These are phyloP conservation scores for Aureobasidium zeae DNA, from an alignment of 2,329 filamentous ascomycete genomes.

Conservation along the genomic window DNA sequence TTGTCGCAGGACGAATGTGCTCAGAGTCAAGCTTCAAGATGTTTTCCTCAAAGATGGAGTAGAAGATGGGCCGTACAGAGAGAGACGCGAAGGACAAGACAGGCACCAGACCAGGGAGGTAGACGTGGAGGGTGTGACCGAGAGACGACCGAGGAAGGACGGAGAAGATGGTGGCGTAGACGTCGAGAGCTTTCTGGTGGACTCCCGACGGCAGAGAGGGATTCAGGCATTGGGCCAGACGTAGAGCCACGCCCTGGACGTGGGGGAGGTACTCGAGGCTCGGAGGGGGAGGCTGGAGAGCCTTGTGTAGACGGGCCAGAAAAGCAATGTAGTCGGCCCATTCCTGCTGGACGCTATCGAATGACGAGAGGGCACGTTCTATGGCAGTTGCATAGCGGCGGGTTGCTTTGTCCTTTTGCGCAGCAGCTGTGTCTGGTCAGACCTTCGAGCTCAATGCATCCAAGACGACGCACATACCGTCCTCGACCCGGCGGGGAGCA, in stretches of 20 bases:
- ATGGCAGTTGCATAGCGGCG: conserved; percentile 84
- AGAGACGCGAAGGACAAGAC: conserved; percentile 92
- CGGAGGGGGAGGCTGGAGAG: conserved; percentile 75
- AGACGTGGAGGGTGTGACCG: conserved; percentile 72
- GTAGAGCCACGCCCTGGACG: conserved; percentile 75
- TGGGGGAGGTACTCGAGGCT: conserved; percentile 66
- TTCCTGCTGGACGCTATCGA: conserved; percentile 90
- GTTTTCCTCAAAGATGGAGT: conserved; percentile 73
- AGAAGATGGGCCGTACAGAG: conserved; percentile 75
- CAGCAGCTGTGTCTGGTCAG: conserved; percentile 7
- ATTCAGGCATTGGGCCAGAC: conserved; percentile 89
- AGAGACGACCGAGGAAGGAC: conserved; percentile 59
- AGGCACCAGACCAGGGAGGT: conserved; percentile 79
- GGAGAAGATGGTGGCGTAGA: conserved; percentile 82
- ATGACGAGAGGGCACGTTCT: conserved; percentile 77
- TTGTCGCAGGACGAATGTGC: conserved; percentile 75
- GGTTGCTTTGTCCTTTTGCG: conserved; percentile 50
- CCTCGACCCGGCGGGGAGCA: conserved; percentile 67
- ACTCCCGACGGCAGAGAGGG: conserved; percentile 89
- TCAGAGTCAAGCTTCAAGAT: conserved; percentile 62
- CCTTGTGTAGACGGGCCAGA: conserved; percentile 81
- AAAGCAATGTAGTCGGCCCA: conserved; percentile 99
- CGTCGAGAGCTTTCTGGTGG: conserved; percentile 92
- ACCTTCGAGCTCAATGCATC: background rate
- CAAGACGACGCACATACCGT: conserved; percentile 54